Percentiles rank a stretch among this genome's conserved stretches.
Conservation (phyloP, 2,329 filamentous ascomycete genomes). For the Cytospora mali region DNA sequence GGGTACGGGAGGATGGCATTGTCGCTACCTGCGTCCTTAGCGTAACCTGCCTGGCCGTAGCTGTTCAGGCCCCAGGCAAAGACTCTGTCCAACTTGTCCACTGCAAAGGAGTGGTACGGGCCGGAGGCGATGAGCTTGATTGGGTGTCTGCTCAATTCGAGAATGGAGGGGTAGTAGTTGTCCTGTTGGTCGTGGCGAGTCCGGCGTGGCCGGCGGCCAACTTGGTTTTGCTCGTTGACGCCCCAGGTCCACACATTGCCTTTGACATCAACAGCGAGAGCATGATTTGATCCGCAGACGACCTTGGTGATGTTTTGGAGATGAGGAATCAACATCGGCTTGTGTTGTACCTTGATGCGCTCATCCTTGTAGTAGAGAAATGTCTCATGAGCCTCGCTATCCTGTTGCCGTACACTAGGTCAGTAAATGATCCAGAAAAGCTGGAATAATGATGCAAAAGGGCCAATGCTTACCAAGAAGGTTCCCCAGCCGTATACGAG, state of each 20-base stretch:
- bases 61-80: constrained; percentile 69
- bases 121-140: constrained; percentile 58
- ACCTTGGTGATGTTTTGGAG: constrained; percentile 59
- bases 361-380: constrained; percentile 29
- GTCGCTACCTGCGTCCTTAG: constrained; percentile 55
- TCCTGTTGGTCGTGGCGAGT: constrained; percentile 25
- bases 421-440: constrained; percentile 17
- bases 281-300: constrained; percentile 59
- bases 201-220: constrained; percentile 49
- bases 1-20: constrained; percentile 60
- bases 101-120: constrained; percentile 65
- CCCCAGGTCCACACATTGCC: constrained; percentile 66
- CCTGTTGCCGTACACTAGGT: constrained; percentile 25
- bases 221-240: constrained; percentile 64
- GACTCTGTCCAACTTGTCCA: constrained; percentile 60
- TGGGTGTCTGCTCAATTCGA: constrained; percentile 40
- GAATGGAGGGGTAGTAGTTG: constrained; percentile 26
- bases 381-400: constrained; percentile 28
- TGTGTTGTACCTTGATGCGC: constrained; percentile 31
- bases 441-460: neutral
- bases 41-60: constrained; percentile 64
- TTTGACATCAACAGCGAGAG: constrained; percentile 59
- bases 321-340: constrained; percentile 51
- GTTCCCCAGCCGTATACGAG: constrained; percentile 69
- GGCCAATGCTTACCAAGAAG: constrained; percentile 54